phyloP scores from a whole-genome alignment of 1,139 yeast genomes.

The Arxiozyma bovina region DNA sequence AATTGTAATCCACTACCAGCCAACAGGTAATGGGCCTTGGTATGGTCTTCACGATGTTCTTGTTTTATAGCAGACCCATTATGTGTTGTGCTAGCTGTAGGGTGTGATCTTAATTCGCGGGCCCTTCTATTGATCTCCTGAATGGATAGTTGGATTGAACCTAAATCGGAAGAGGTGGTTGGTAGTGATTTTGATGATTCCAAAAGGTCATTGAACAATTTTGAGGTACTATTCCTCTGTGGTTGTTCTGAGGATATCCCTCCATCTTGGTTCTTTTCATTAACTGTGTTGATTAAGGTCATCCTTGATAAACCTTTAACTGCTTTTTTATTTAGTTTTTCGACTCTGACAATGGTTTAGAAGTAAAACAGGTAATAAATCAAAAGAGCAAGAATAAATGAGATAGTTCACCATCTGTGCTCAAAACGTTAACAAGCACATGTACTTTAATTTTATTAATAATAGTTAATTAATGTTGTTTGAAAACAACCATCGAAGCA shows the following conservation, averaged over 20 bases:
- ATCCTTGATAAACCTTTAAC: neutral
- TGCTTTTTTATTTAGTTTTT: neutral
- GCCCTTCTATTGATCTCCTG: constrained; percentile 71
- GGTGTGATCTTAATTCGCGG: constrained; percentile 40
- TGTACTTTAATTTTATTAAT: too few relatives aligned
- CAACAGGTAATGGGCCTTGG: constrained; percentile 82
- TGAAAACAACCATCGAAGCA: neutral
- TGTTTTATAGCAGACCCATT: neutral
- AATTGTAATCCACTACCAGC: constrained; percentile 88
- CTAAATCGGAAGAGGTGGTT: constrained; percentile 27
- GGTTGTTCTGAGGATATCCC: neutral
- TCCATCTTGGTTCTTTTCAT: neutral
- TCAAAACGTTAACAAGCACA: neutral
- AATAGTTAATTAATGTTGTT: neutral
- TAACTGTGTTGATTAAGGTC: neutral
- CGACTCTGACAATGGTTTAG: too few relatives aligned
- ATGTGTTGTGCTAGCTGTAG: neutral
- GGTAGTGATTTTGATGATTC: constrained; percentile 29
- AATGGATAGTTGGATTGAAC: constrained; percentile 41
- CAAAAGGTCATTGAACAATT: constrained; percentile 23
- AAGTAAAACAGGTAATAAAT: too few relatives aligned
- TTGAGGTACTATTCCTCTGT: constrained; percentile 6
- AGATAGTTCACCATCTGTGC: too few relatives aligned
- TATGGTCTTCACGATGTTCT: constrained; percentile 38
- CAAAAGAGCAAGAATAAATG: neutral